Conservation (phyloP, 352 stramenopile species). For the Aphanomyces cochlioides region DNA sequence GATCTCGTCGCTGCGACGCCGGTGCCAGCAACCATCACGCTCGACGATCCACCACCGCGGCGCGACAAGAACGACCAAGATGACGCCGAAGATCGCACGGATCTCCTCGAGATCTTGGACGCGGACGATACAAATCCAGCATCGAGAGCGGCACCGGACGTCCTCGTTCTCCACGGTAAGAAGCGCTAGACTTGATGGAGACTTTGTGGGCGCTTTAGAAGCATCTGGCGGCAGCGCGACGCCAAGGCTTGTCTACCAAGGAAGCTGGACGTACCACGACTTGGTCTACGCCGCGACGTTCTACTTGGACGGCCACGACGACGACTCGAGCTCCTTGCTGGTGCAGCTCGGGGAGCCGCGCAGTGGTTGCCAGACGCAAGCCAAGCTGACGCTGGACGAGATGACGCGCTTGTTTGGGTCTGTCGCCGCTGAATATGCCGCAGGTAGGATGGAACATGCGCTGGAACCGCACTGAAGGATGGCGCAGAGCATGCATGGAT, state of each 20-base stretch:
- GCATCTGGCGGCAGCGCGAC: too few species aligned
- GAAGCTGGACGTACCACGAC: conserved; percentile 59
- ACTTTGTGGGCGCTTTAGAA: not conserved
- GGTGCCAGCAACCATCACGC: not conserved
- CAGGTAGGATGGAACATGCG: conserved; percentile 18
- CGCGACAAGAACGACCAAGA: not conserved
- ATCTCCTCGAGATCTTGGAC: conserved; percentile 8
- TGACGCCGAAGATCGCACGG: not conserved
- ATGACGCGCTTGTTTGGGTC: conserved; percentile 56
- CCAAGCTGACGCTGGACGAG: conserved; percentile 54
- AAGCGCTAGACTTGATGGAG: not conserved
- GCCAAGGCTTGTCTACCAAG: conserved; percentile 36
- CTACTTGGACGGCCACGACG: conserved; percentile 42
- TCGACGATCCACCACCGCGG: conserved; percentile 1
- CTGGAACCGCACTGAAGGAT: too few species aligned
- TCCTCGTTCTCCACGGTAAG: conserved; percentile 16
- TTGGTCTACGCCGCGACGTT: conserved; percentile 82
- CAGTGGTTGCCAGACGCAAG: conserved; percentile 70
- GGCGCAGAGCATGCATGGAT: conserved; percentile 40
- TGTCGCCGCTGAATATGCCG: conserved; percentile 40
- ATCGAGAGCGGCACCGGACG: not conserved
- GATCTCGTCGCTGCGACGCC: conserved; percentile 3
- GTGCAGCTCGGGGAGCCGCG: conserved; percentile 79
- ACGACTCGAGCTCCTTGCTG: conserved; percentile 36
- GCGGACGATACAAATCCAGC: conserved; percentile 4